These are phyloP conservation scores for Wakefieldia striispora DNA, from an alignment of 768 basidiomycete species.

Conservation along the genomic window DNA sequence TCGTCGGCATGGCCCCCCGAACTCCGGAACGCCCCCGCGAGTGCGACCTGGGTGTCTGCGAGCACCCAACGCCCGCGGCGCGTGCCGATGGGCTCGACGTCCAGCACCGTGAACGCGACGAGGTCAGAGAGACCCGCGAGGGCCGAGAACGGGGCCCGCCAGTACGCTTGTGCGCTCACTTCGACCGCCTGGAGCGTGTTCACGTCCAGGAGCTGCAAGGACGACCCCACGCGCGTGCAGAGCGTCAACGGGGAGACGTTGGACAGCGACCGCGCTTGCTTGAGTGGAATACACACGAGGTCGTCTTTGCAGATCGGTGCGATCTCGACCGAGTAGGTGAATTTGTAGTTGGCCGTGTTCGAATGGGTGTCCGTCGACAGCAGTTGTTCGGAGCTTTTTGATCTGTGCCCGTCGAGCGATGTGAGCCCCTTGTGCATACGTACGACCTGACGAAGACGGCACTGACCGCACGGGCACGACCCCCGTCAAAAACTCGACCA, in stretches of 20 bases:
- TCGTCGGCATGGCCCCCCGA: slow-evolving; percentile 41
- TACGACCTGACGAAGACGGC: neutral
- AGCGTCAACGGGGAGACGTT: slow-evolving; percentile 89
- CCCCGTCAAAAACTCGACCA: slow-evolving; percentile 88
- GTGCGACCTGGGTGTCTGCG: slow-evolving; percentile 87
- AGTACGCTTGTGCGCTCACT: slow-evolving; percentile 74
- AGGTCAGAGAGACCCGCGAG: slow-evolving; percentile 83
- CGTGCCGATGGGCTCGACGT: slow-evolving; percentile 80
- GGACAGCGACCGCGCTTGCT: slow-evolving; percentile 76
- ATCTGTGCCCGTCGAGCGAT: slow-evolving; percentile 40
- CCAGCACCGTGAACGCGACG: slow-evolving; percentile 92
- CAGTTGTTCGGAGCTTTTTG: slow-evolving; percentile 92
- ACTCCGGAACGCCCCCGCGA: slow-evolving; percentile 76
- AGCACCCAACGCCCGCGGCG: slow-evolving; percentile 76
- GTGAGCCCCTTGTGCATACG: neutral
- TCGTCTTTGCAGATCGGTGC: slow-evolving; percentile 98
- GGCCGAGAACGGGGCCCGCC: slow-evolving; percentile 87
- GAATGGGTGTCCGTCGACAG: slow-evolving; percentile 91
- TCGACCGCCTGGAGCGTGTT: slow-evolving; percentile 83
- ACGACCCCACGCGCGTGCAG: slow-evolving; percentile 90
- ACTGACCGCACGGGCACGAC: slow-evolving; percentile 86
- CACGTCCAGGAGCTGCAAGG: slow-evolving; percentile 88
- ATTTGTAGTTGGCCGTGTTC: slow-evolving; percentile 93
- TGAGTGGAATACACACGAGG: slow-evolving; percentile 83
- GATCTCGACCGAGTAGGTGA: slow-evolving; percentile 97